Conservation (phyloP, 2,329 filamentous ascomycete genomes). For the Tolypocladium ophioglossoides region DNA sequence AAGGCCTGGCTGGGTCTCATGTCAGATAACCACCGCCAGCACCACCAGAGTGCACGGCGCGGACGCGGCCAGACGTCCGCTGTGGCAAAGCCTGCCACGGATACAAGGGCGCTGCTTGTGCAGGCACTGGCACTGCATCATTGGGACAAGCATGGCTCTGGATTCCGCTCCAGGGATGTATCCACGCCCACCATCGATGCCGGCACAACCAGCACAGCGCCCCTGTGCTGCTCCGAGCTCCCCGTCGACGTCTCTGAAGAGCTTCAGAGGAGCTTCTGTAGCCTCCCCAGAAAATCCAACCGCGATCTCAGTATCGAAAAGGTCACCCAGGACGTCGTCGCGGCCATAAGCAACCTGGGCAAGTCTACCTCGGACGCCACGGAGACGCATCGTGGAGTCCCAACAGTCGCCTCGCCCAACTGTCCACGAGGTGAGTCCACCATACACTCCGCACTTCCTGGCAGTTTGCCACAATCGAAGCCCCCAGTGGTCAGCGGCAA, state of each 20-base stretch:
- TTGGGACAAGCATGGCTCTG: conserved; percentile 32
- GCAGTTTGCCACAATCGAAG: neutral
- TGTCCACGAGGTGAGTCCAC: conserved; percentile 5
- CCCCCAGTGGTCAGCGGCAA: neutral
- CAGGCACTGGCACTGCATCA: conserved; percentile 34
- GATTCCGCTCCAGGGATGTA: neutral
- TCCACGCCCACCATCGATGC: neutral
- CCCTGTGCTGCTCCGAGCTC: conserved; percentile 39
- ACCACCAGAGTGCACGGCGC: conserved; percentile 28
- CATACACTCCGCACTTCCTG: neutral
- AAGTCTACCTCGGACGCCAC: neutral
- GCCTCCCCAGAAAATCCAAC: conserved; percentile 30
- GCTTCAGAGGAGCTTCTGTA: conserved; percentile 39
- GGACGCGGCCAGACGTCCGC: conserved; percentile 16
- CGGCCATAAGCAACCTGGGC: conserved; percentile 13
- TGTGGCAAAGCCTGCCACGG: conserved; percentile 14
- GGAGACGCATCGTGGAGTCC: conserved; percentile 1
- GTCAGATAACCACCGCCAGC: conserved; percentile 33
- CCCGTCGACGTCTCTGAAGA: conserved; percentile 34
- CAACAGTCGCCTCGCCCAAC: conserved; percentile 5
- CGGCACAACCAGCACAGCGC: conserved; percentile 29
- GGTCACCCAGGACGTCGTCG: conserved; percentile 36
- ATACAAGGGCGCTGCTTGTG: conserved; percentile 24
- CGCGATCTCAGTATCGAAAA: conserved; percentile 29
- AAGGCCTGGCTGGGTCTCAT: conserved; percentile 60